These are phyloP conservation scores for Leccinum variicolor DNA, from an alignment of 768 basidiomycete species.

Conservation along the genomic window DNA sequence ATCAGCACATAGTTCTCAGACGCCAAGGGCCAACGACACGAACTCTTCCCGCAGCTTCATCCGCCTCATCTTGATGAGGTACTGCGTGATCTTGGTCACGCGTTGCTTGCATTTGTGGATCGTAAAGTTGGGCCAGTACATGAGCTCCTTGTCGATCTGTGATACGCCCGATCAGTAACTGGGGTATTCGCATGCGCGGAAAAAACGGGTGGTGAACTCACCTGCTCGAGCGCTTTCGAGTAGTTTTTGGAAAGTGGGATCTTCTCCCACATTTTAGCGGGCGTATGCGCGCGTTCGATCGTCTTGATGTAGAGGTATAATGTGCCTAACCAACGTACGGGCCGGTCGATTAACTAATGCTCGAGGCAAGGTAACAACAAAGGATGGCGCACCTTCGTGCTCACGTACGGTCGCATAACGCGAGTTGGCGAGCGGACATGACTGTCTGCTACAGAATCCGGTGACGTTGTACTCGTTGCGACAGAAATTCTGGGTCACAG, in stretches of 20 bases:
- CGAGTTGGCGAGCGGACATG: conserved; percentile 97
- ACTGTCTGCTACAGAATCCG: conserved; percentile 90
- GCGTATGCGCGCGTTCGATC: conserved; percentile 94
- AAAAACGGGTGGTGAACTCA: conserved; percentile 29
- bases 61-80: conserved; percentile 96
- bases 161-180: not conserved
- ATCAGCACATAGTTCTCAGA: not conserved
- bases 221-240: conserved; percentile 93
- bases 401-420: conserved; percentile 98
- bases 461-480: conserved; percentile 98
- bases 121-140: conserved; percentile 98
- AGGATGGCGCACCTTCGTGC: conserved; percentile 72
- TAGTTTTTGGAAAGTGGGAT: conserved; percentile 93
- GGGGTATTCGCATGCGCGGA: not conserved
- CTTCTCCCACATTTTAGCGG: conserved; percentile 97
- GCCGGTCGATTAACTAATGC: not conserved
- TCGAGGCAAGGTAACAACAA: not conserved
- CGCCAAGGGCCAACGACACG: conserved; percentile 25
- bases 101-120: conserved; percentile 99
- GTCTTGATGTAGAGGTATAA: conserved; percentile 97
- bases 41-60: conserved; percentile 84
- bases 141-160: conserved; percentile 91
- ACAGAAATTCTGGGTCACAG: conserved; percentile 96
- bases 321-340: conserved; percentile 47
- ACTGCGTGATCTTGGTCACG: conserved; percentile 98